Evolutionary conservation across 192 early-diverging fungal genomes (phyloP).

Genomic region (Backusella morwellensis): DNA sequence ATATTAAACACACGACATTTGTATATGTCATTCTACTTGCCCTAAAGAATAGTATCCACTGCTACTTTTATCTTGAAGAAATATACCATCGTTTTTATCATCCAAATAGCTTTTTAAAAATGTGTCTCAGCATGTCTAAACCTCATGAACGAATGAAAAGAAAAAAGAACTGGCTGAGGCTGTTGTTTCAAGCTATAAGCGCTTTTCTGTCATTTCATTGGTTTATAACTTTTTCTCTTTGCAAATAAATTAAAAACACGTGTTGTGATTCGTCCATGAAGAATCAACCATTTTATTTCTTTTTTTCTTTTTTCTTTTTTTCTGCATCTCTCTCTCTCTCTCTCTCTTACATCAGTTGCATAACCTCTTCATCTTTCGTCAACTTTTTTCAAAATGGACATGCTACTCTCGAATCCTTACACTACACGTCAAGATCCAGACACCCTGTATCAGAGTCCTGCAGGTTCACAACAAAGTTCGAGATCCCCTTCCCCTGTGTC

Average conservation of each 20-base stretch:
- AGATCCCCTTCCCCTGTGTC: constrained; percentile 14
- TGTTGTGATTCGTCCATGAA: background rate
- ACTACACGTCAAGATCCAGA: background rate
- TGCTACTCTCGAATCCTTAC: constrained; percentile 1
- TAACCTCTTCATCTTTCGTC: background rate
- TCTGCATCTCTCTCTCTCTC: constrained; percentile 10
- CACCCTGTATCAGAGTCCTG: background rate
- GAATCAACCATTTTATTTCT: constrained; percentile 5
- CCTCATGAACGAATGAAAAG: no score
- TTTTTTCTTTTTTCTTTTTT: background rate
- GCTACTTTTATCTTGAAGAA: no score
- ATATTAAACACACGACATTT: no score
- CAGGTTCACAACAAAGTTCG: constrained; percentile 8
- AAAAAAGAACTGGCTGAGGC: no score
- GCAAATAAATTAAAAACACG: constrained; percentile 4
- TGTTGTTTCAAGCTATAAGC: no score
- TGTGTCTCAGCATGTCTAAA: no score
- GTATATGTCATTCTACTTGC: no score
- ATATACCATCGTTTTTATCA: no score
- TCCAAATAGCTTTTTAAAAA: no score
- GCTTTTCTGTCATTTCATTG: background rate
- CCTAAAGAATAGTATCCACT: no score
- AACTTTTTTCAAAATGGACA: background rate
- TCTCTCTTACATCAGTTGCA: background rate
- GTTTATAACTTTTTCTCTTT: background rate